Evolutionary conservation across 495 filamentous ascomycete species (phyloP), one percentile per base, ranked within the genome.

Genomic region (Monascus purpureus): DNA sequence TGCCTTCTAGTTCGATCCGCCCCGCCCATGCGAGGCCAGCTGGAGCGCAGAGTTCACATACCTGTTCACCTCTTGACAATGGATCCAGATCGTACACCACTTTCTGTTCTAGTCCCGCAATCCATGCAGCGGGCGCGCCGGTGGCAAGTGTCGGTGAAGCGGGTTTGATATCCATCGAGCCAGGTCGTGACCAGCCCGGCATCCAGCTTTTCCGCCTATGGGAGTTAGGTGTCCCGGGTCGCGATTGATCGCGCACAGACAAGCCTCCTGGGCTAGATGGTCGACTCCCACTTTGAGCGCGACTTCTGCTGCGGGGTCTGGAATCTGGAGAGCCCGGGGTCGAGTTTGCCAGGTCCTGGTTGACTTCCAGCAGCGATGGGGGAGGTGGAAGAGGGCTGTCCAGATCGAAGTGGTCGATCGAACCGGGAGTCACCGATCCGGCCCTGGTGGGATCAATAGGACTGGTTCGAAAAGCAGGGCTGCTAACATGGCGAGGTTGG

Each of bases 81-180:
- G 65, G 60, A 6, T 62, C 48, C 7, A 70, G 44, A 42, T 77
- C 77, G 32, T 83, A 86, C 14, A 73, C 64, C 6, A 71, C 60
- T 34, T 66, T 72, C 31, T 63, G 64, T 32, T 60, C 65, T 31
- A 65, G 57, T 8, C 64, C 69, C 11, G 73, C 63, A 32, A 75
- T 65, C 80, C 80, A 84, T 17, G 78, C 77, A 13, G 53, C 54
- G 12, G 61, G 49, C 14, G 42, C 29, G 18, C 46, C 27, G 1
- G 42, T 36, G 13, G 28, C 30, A n/a, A n/a, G n/a, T n/a, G n/a
- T n/a, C n/a, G n/a, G n/a, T n/a, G n/a, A n/a, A 2, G 33, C 37
- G 17, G 30, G 26, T 41, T 39, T 38, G 22, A 35, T 50, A 38
- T 53, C 55, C 28, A 53, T 45, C 11, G 55, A 58, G 29, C 49